These are phyloP conservation scores for Pichiaceae sp. DNA, from an alignment of 1,139 yeast genomes.

Conservation along the genomic window DNA sequence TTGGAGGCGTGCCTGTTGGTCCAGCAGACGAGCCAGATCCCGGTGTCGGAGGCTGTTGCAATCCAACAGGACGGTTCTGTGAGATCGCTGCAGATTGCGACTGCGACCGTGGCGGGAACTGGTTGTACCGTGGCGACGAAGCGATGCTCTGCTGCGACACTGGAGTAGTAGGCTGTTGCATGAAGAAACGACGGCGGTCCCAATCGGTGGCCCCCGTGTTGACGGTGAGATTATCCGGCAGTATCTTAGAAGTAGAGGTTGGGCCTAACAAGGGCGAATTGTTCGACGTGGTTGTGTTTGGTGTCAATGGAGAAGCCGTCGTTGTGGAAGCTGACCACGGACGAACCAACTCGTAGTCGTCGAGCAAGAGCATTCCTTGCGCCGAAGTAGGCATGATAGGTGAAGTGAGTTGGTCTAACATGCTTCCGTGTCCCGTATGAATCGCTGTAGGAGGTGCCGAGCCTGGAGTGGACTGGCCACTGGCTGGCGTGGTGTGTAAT, in stretches of 20 bases:
- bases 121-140: not conserved
- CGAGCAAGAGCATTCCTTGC: conserved; percentile 2
- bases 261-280: conserved; percentile 7
- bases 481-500: not conserved
- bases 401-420: conserved; percentile 1
- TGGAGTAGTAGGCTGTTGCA: not conserved
- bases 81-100: conserved; percentile 4
- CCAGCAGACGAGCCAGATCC: not conserved
- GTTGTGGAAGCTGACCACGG: conserved; percentile 1
- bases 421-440: too few species aligned
- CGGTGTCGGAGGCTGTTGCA: not conserved
- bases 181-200: conserved; percentile 1
- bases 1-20: too few species aligned
- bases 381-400: conserved; percentile 1
- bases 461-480: not conserved
- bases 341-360: conserved; percentile 2
- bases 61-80: not conserved
- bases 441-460: too few species aligned
- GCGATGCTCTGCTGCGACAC: not conserved
- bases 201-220: conserved; percentile 1
- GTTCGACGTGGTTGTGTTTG: not conserved
- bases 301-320: not conserved
- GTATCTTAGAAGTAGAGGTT: not conserved
- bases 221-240: conserved; percentile 1
- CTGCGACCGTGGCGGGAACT: conserved; percentile 4